Evolutionary conservation across 495 filamentous ascomycete genomes (phyloP).

Genomic region (Oidiodendron maius): DNA sequence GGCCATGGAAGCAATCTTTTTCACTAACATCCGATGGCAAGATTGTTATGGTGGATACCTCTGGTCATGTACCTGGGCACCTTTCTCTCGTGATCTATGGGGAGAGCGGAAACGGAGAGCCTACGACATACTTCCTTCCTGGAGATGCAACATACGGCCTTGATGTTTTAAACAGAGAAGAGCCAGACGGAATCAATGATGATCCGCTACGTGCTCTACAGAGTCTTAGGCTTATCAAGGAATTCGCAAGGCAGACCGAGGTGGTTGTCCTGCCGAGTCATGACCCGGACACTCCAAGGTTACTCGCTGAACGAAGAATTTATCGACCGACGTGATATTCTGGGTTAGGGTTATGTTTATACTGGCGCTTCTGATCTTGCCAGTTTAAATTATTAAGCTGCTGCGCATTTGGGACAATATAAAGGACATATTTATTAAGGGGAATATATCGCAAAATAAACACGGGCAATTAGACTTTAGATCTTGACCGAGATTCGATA

Average conservation of each 20-base stretch:
- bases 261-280: slow-evolving; percentile 27
- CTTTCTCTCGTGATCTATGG: slow-evolving; percentile 23
- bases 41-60: slow-evolving; percentile 26
- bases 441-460: no score
- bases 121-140: slow-evolving; percentile 25
- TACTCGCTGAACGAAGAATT: no score
- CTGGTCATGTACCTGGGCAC: slow-evolving; percentile 30
- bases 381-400: no score
- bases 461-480: no score
- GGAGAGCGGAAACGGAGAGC: no score
- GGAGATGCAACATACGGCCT: slow-evolving; percentile 28
- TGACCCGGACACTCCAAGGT: no score
- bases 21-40: slow-evolving; percentile 27
- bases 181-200: slow-evolving; percentile 28
- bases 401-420: no score
- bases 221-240: slow-evolving; percentile 24
- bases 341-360: no score
- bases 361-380: no score
- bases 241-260: slow-evolving; percentile 21
- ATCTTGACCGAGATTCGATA: no score
- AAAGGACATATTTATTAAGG: no score
- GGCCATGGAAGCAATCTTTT: slow-evolving; percentile 24
- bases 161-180: slow-evolving; percentile 23
- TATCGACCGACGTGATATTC: no score
- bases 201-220: slow-evolving; percentile 23